Conservation (phyloP, 805 yeast genomes). For the Isabelozyma heimii region DNA sequence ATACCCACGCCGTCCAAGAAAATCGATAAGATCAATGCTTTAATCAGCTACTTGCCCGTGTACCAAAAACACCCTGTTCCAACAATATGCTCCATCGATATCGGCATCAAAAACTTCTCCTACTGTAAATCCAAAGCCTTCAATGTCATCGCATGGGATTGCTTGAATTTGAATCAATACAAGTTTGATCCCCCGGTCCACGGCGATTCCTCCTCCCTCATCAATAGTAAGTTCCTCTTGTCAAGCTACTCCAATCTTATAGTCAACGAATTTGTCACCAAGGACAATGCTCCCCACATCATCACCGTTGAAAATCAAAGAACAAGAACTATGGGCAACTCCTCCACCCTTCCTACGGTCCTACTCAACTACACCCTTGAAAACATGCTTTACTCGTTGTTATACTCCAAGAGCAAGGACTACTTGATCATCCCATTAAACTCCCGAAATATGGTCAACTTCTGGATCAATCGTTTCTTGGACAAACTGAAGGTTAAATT, state of each 20-base stretch:
- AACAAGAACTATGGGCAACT: slow-evolving; percentile 31
- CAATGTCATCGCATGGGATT: slow-evolving; percentile 1
- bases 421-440: slow-evolving; percentile 32
- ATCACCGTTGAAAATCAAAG: slow-evolving; percentile 39
- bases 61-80: slow-evolving; percentile 5
- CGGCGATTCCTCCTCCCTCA: neutral
- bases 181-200: slow-evolving; percentile 4
- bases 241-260: slow-evolving; percentile 5
- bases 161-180: neutral
- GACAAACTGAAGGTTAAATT: slow-evolving; percentile 8
- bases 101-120: slow-evolving; percentile 42
- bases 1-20: slow-evolving; percentile 14
- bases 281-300: slow-evolving; percentile 21
- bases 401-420: slow-evolving; percentile 16
- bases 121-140: slow-evolving; percentile 22
- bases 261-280: slow-evolving; percentile 11
- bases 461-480: slow-evolving; percentile 36
- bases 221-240: neutral
- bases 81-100: slow-evolving; percentile 30
- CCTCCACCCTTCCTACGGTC: slow-evolving; percentile 38
- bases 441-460: slow-evolving; percentile 34
- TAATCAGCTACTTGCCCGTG: slow-evolving; percentile 8
- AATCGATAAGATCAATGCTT: slow-evolving; percentile 7
- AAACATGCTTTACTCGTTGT: slow-evolving; percentile 30
- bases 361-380: slow-evolving; percentile 37